These are phyloP conservation scores for Russula abietina DNA, from an alignment of 768 basidiomycete species.

Conservation along the genomic window DNA sequence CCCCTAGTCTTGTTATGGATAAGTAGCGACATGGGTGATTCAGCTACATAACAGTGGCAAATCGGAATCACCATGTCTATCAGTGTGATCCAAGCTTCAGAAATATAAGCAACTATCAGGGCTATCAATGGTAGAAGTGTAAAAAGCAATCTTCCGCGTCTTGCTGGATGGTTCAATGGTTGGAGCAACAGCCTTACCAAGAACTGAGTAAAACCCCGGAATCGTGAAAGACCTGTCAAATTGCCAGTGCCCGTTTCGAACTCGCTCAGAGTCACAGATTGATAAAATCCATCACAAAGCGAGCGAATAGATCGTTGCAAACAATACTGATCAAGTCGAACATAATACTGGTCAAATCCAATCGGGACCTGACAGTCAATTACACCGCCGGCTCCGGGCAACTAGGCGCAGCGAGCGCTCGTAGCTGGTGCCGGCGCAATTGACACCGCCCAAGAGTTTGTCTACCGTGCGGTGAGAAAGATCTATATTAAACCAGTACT, in stretches of 20 bases:
- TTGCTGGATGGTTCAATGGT: not conserved
- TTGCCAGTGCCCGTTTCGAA: too few species aligned
- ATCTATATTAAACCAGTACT: conserved; percentile 3
- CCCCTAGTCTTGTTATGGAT: too few species aligned
- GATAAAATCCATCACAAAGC: not conserved
- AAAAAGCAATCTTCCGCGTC: not conserved
- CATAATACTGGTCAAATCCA: not conserved
- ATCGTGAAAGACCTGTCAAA: not conserved
- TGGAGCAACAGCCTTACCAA: not conserved
- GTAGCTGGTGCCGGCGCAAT: not conserved
- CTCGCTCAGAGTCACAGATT: not conserved
- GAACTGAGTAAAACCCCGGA: not conserved
- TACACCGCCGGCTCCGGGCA: not conserved
- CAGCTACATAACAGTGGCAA: too few species aligned
- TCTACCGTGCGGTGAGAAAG: conserved; percentile 8
- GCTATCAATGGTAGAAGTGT: not conserved
- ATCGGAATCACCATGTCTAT: too few species aligned
- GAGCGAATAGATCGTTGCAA: conserved; percentile 2
- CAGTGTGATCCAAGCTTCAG: too few species aligned
- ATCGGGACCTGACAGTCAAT: not conserved
- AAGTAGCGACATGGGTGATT: too few species aligned
- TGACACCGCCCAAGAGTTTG: not conserved
- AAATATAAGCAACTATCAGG: not conserved
- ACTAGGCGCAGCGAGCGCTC: not conserved
- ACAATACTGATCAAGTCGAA: not conserved